A percentile compares a stretch with the other conserved stretches of the same genome.
Conservation (phyloP, 495 filamentous ascomycete genomes). For the Chlorociboria aeruginascens region DNA sequence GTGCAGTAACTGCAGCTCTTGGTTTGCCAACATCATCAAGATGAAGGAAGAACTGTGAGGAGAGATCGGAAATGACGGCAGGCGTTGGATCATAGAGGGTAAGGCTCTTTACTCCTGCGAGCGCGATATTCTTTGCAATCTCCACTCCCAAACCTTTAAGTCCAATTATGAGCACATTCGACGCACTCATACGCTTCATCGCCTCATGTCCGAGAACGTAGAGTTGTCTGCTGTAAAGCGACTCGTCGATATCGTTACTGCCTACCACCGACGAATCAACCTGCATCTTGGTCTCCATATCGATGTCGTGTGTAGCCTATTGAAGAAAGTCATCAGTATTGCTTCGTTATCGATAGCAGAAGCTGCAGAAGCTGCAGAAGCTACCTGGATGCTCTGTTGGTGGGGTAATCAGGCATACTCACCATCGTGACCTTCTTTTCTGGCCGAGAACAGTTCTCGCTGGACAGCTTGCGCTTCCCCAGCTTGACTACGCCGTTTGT, state of each 20-base stretch:
- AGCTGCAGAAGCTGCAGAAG: not conserved
- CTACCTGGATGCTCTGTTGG: not conserved
- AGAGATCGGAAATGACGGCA: conserved; percentile 72
- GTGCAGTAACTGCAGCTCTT: conserved; percentile 73
- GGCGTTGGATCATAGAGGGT: conserved; percentile 82
- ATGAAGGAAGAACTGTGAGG: conserved; percentile 92
- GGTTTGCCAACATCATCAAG: conserved; percentile 84
- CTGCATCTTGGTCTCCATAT: conserved; percentile 70
- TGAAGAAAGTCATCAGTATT: conserved; percentile 7
- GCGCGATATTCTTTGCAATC: conserved; percentile 97
- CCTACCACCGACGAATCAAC: conserved; percentile 42
- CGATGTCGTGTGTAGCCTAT: conserved; percentile 32
- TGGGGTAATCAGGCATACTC: conserved; percentile 27
- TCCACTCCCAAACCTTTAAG: conserved; percentile 92
- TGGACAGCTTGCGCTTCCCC: conserved; percentile 79
- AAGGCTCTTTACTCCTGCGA: conserved; percentile 77
- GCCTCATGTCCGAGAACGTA: conserved; percentile 98
- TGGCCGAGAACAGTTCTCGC: conserved; percentile 59
- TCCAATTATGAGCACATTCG: conserved; percentile 86
- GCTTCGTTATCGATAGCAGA: not conserved
- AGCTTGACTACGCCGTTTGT: conserved; percentile 35
- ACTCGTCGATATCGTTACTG: conserved; percentile 77
- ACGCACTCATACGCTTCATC: conserved; percentile 98
- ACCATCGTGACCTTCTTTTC: conserved; percentile 51
- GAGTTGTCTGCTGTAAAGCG: conserved; percentile 93